These are phyloP conservation scores for Cutaneotrichosporon sp. DNA, from an alignment of 1,284 basidiomycete species.

Conservation along the genomic window DNA sequence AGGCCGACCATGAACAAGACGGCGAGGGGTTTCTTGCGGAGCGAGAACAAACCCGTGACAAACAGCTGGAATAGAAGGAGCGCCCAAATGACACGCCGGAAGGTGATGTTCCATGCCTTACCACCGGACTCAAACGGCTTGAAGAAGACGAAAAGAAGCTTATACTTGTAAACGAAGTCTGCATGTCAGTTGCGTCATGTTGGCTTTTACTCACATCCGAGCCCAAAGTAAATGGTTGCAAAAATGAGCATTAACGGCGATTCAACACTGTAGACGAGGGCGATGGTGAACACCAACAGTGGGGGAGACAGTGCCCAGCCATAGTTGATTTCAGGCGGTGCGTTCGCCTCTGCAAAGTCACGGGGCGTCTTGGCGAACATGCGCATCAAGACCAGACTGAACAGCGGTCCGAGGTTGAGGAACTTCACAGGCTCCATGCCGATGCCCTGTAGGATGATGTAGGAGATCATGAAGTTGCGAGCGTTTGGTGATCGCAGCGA, in stretches of 20 bases:
- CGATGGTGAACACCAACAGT: conserved; percentile 91
- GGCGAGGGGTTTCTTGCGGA: conserved; percentile 56
- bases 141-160: conserved; percentile 67
- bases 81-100: conserved; percentile 79
- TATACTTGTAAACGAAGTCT: conserved; percentile 94
- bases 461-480: conserved; percentile 89
- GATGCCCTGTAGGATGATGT: conserved; percentile 86
- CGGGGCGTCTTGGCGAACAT: conserved; percentile 11
- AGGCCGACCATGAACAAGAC: conserved; percentile 67
- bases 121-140: conserved; percentile 49
- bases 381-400: conserved; percentile 66
- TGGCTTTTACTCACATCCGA: conserved; percentile 55
- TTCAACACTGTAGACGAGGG: conserved; percentile 88
- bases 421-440: conserved; percentile 94
- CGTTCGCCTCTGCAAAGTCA: conserved; percentile 95
- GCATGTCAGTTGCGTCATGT: not conserved
- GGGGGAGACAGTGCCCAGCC: conserved; percentile 88
- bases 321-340: conserved; percentile 93
- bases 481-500: conserved; percentile 63
- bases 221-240: conserved; percentile 89
- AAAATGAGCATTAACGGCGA: conserved; percentile 92
- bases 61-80: conserved; percentile 79
- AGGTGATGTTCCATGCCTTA: conserved; percentile 79
- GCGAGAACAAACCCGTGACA: conserved; percentile 89
- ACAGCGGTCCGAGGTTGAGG: conserved; percentile 76